Conservation (phyloP, 23 red algal species). For the Gracilaria caudata region DNA sequence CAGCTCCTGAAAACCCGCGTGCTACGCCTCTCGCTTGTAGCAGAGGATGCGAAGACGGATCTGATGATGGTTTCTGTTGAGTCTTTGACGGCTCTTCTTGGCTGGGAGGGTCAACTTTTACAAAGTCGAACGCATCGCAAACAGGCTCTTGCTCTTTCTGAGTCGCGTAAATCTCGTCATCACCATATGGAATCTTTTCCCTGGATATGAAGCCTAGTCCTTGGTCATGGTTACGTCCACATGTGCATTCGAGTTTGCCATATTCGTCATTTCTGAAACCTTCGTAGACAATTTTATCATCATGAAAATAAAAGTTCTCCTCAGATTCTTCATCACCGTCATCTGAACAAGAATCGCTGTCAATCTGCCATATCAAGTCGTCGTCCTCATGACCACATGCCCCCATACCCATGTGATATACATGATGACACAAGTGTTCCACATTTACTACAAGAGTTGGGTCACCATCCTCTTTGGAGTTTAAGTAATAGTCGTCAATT, state of each 20-base stretch:
- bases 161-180: neutral
- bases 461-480: slow-evolving; percentile 23
- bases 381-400: slow-evolving; percentile 25
- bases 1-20: neutral
- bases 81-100: neutral
- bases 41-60: no score
- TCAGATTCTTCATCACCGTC: neutral
- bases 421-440: slow-evolving; percentile 35
- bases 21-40: no score
- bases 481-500: slow-evolving; percentile 29
- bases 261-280: neutral
- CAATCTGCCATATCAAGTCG: slow-evolving; percentile 18
- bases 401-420: slow-evolving; percentile 38
- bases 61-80: neutral
- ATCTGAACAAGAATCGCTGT: slow-evolving; percentile 24
- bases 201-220: neutral
- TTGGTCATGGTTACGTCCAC: slow-evolving; percentile 7
- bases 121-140: neutral
- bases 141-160: neutral
- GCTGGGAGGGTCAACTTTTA: neutral
- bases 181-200: neutral
- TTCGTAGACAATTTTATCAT: neutral
- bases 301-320: neutral
- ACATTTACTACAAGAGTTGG: slow-evolving; percentile 9
- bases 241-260: neutral